Evolutionary conservation across 495 filamentous ascomycete species (phyloP).

Genomic region (Schizothecium vesticola): DNA sequence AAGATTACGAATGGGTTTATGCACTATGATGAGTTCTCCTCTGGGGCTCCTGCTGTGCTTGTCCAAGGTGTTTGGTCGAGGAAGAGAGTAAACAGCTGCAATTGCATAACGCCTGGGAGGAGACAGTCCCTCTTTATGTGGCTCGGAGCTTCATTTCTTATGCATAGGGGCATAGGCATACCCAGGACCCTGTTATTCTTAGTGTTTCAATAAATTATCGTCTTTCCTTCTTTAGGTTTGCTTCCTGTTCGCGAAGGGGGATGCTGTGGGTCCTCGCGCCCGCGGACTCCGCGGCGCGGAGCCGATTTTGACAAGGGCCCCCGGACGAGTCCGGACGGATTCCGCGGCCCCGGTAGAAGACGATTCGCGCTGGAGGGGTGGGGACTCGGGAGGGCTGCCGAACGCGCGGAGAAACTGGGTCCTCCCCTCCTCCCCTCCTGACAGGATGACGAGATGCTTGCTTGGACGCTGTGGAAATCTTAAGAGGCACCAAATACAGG

Average conservation of each 20-base stretch:
- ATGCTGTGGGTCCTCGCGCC: background rate
- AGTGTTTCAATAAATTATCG: background rate
- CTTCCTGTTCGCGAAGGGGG: background rate
- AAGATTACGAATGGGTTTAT: background rate
- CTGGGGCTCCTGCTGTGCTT: background rate
- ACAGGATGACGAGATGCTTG: background rate
- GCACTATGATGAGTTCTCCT: background rate
- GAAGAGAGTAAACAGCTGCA: background rate
- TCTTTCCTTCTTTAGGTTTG: background rate
- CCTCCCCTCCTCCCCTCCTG: background rate
- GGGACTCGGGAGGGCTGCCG: background rate
- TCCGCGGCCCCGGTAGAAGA: background rate
- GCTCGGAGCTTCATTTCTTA: background rate
- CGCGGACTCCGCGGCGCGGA: too few species aligned
- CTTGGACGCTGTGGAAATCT: background rate
- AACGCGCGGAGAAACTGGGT: background rate
- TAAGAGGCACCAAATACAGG: too few species aligned
- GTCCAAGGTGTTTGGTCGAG: background rate
- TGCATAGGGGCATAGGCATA: background rate
- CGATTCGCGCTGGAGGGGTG: background rate
- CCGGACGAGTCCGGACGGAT: background rate
- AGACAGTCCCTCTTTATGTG: background rate
- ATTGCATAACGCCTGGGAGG: background rate
- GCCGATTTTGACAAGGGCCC: background rate
- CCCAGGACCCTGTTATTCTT: background rate